These are phyloP conservation scores for Lanmaoa pseudosensibilis DNA, from an alignment of 768 basidiomycete species.

Conservation along the genomic window DNA sequence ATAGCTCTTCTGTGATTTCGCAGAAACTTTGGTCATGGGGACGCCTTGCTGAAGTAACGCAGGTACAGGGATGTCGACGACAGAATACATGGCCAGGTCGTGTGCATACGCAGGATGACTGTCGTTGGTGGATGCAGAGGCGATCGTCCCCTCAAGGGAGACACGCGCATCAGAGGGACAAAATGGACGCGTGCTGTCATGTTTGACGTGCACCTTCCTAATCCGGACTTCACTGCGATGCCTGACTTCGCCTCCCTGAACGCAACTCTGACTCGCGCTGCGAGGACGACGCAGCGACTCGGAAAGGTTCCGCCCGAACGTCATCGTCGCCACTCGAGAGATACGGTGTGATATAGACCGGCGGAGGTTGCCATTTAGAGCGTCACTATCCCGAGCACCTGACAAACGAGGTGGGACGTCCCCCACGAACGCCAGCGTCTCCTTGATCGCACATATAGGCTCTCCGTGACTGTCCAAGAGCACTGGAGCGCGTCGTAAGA, in stretches of 20 bases:
- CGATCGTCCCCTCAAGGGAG: not conserved
- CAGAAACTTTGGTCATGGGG: constrained; percentile 81
- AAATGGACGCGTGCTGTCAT: not conserved
- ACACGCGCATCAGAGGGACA: not conserved
- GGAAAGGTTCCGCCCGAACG: constrained; percentile 33
- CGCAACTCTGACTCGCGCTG: constrained; percentile 6
- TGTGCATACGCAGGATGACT: not conserved
- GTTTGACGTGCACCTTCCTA: constrained; percentile 18
- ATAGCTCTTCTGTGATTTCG: constrained; percentile 70
- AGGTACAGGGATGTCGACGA: constrained; percentile 53
- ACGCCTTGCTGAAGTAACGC: constrained; percentile 58
- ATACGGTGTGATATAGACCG: constrained; percentile 40
- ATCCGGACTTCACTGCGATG: constrained; percentile 17
- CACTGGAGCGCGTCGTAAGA: constrained; percentile 40
- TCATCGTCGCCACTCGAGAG: constrained; percentile 31
- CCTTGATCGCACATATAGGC: constrained; percentile 9
- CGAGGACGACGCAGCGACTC: constrained; percentile 18
- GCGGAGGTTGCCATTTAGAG: constrained; percentile 20
- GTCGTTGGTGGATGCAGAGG: not conserved
- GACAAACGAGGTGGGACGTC: not conserved
- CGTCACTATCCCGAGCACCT: not conserved
- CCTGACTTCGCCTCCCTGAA: not conserved
- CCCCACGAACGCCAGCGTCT: constrained; percentile 2
- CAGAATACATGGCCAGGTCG: constrained; percentile 11
- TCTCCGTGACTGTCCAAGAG: constrained; percentile 35